phyloP scores from a whole-genome alignment of 129 eudicot genomes.

The Artemisia argyi region DNA sequence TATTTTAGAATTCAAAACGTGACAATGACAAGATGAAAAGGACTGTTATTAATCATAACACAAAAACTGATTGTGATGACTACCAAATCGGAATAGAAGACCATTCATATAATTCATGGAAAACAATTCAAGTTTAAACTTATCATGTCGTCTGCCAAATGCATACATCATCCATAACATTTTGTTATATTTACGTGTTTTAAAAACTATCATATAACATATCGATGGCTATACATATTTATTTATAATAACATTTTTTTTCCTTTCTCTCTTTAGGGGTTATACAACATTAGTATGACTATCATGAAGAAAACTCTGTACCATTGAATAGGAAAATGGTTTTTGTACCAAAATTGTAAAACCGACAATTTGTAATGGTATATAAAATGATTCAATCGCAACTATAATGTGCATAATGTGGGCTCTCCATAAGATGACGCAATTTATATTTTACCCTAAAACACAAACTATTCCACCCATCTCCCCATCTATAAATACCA shows the following conservation, averaged over 20 bases:
- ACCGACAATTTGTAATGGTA: not conserved
- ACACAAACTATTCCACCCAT: slow-evolving; percentile 1
- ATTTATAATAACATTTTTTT: too few species aligned
- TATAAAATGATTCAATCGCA: not conserved
- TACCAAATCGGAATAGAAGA: slow-evolving; percentile 4
- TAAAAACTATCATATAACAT: too few species aligned
- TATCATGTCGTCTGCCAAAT: not conserved
- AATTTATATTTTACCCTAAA: not conserved
- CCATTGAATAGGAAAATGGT: too few species aligned
- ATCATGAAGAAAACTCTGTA: too few species aligned
- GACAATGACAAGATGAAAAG: not conserved
- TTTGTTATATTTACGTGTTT: not conserved
- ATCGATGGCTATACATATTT: too few species aligned
- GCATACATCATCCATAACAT: not conserved
- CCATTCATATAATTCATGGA: too few species aligned
- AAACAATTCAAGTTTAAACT: not conserved
- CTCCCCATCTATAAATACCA: slow-evolving; percentile 34
- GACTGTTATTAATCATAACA: not conserved
- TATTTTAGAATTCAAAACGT: not conserved
- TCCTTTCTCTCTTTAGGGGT: too few species aligned
- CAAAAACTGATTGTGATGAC: slow-evolving; percentile 11
- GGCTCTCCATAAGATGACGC: slow-evolving; percentile 10
- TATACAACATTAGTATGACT: too few species aligned
- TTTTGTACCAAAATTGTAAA: not conserved
- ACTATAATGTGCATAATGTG: not conserved